phyloP scores from a whole-genome alignment of 1,284 basidiomycete genomes.

The Austroboletus niveus region DNA sequence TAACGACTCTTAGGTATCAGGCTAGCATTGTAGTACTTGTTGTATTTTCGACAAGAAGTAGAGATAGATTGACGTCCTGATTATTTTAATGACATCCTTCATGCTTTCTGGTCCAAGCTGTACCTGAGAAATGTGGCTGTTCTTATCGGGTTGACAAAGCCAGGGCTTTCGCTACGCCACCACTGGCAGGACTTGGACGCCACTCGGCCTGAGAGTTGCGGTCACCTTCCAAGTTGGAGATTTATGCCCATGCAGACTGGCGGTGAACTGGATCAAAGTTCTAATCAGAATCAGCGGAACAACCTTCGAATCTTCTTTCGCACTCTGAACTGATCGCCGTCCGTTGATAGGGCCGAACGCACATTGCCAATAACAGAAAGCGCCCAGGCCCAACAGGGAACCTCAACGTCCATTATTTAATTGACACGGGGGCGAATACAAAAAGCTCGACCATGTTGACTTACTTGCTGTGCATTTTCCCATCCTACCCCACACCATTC shows the following conservation, averaged over 20 bases:
- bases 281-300: not conserved
- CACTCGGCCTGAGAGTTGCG: not conserved
- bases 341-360: not conserved
- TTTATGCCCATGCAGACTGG: too few species aligned
- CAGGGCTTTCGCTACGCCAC: too few species aligned
- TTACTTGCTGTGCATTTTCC: not conserved
- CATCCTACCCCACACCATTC: not conserved
- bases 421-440: not conserved
- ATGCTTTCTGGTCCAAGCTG: too few species aligned
- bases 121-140: too few species aligned
- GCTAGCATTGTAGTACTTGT: not conserved
- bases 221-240: too few species aligned
- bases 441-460: not conserved
- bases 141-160: too few species aligned
- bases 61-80: too few species aligned
- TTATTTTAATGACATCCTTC: too few species aligned
- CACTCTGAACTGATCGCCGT: not conserved
- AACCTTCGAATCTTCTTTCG: not conserved
- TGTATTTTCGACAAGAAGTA: not conserved
- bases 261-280: too few species aligned
- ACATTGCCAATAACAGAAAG: not conserved
- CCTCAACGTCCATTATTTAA: not conserved
- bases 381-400: not conserved
- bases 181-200: too few species aligned
- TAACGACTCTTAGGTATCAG: not conserved